Evolutionary conservation across 1,284 basidiomycete genomes (phyloP).

Genomic region (Takashimella koratensis): DNA sequence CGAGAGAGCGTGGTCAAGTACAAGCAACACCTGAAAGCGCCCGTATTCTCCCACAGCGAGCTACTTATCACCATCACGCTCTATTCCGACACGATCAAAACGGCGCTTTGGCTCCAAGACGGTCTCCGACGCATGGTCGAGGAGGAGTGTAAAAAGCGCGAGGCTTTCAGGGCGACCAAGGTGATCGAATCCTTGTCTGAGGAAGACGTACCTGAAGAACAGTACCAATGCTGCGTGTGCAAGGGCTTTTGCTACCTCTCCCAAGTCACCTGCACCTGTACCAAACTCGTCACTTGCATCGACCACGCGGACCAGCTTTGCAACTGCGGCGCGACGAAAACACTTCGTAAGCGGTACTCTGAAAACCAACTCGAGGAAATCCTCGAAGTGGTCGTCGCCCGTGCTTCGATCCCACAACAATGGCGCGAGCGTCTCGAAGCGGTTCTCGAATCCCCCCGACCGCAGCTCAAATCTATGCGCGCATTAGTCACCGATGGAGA

Average conservation of each 20-base stretch:
- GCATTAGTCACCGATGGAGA: conserved; percentile 81
- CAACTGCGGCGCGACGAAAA: conserved; percentile 59
- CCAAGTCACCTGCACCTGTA: conserved; percentile 78
- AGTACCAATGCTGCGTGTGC: conserved; percentile 92
- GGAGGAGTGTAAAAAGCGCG: conserved; percentile 70
- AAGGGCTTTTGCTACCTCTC: conserved; percentile 94
- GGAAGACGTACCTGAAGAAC: conserved; percentile 80
- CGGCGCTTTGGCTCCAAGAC: conserved; percentile 83
- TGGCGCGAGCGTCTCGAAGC: conserved; percentile 72
- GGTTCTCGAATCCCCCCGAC: conserved; percentile 66
- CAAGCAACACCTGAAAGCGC: conserved; percentile 81
- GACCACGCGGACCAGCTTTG: conserved; percentile 79
- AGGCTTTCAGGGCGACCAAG: conserved; percentile 54
- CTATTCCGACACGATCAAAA: conserved; percentile 88
- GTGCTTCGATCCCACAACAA: conserved; percentile 66
- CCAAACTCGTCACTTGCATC: conserved; percentile 72
- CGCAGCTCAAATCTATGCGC: conserved; percentile 69
- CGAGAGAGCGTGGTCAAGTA: conserved; percentile 85
- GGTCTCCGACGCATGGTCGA: conserved; percentile 84
- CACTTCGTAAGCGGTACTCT: conserved; percentile 73
- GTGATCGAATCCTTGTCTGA: conserved; percentile 69
- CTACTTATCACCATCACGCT: conserved; percentile 91
- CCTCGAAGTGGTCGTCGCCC: conserved; percentile 61
- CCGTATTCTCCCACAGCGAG: conserved; percentile 98
- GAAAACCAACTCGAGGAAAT: conserved; percentile 74